These are phyloP conservation scores for Knufia fluminis DNA, from an alignment of 2,329 filamentous ascomycete genomes.

Conservation along the genomic window DNA sequence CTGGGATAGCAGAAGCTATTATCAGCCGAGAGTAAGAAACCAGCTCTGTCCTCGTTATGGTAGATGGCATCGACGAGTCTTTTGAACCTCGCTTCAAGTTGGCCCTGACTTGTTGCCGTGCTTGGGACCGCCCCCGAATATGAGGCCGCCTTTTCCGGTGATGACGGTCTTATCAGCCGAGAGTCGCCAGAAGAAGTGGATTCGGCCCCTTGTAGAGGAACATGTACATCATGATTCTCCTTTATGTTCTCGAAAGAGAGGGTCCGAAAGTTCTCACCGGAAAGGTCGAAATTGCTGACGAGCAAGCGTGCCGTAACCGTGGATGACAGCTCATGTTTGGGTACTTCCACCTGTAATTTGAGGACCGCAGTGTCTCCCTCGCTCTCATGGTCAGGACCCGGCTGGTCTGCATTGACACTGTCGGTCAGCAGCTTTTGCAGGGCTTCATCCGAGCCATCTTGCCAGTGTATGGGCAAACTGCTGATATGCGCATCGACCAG, in stretches of 20 bases:
- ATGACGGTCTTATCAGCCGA: background rate
- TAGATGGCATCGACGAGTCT: background rate
- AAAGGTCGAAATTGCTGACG: background rate
- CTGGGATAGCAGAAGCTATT: background rate
- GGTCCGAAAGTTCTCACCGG: background rate
- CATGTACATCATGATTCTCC: background rate
- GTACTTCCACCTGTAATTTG: background rate
- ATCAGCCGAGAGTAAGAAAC: conserved; percentile 1
- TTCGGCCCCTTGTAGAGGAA: background rate
- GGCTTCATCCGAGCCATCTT: background rate
- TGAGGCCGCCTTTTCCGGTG: background rate
- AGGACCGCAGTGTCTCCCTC: background rate
- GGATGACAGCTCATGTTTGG: background rate
- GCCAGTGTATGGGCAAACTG: background rate
- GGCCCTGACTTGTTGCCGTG: background rate
- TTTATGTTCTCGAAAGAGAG: conserved; percentile 1
- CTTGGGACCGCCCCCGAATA: background rate
- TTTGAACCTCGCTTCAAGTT: background rate
- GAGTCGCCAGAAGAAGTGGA: background rate
- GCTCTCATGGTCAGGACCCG: background rate
- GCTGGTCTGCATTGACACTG: background rate
- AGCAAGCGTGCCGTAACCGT: background rate
- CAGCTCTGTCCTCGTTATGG: background rate
- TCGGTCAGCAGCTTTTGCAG: background rate
- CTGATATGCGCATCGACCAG: background rate